phyloP scores from a whole-genome alignment of 192 early-diverging fungal genomes.

The Coemansia sp. region DNA sequence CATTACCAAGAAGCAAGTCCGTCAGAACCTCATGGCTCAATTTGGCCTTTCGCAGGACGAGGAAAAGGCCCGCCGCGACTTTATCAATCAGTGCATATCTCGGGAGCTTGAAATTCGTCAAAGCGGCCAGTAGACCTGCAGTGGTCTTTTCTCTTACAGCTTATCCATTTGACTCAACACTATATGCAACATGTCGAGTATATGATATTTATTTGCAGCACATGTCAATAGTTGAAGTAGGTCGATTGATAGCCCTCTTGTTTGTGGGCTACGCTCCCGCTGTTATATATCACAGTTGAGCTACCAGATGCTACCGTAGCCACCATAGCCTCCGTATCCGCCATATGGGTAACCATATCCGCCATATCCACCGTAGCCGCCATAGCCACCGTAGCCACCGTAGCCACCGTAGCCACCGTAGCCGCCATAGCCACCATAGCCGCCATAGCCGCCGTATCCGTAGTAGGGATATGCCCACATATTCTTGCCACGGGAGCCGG shows the following conservation, averaged over 20 bases:
- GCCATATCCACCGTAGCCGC: slow-evolving; percentile 34
- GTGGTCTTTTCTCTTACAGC: slow-evolving; percentile 1
- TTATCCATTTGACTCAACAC: slow-evolving; percentile 1
- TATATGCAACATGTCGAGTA: background rate
- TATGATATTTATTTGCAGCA: background rate
- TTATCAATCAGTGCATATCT: slow-evolving; percentile 85
- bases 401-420: slow-evolving; percentile 21
- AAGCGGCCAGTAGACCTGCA: background rate
- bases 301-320: slow-evolving; percentile 13
- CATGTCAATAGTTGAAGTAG: background rate
- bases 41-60: slow-evolving; percentile 74
- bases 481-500: slow-evolving; percentile 45
- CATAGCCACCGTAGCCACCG: slow-evolving; percentile 22
- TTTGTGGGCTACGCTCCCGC: background rate
- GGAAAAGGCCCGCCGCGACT: slow-evolving; percentile 76
- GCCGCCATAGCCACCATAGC: slow-evolving; percentile 23
- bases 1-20: slow-evolving; percentile 99
- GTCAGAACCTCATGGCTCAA: slow-evolving; percentile 75
- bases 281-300: background rate
- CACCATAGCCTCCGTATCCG: slow-evolving; percentile 20
- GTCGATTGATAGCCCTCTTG: background rate
- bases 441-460: slow-evolving; percentile 28
- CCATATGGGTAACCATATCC: slow-evolving; percentile 34
- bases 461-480: slow-evolving; percentile 57
- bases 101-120: slow-evolving; percentile 43